Evolutionary conservation across 2,329 filamentous ascomycete species (phyloP), one percentile per base, ranked within the genome.

Genomic region (Clonostachys solani): DNA sequence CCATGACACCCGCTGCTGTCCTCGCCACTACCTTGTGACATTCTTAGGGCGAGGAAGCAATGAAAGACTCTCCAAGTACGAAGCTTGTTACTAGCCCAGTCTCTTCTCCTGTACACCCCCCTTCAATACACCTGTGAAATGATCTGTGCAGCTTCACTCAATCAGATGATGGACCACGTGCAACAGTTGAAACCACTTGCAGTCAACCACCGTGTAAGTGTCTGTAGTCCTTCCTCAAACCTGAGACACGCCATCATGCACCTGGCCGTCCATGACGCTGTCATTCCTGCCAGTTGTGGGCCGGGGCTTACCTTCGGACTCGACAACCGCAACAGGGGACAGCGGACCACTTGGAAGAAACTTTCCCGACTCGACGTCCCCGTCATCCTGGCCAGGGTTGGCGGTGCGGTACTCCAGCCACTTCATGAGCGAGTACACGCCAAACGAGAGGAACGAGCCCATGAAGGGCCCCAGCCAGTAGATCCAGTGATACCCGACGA

Each of bases 401-500:
- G 63, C 65, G 19, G 66, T 71, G 50, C 73, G 65, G 52, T 77
- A 79, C 43, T 76, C 65, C 44, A 76, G 60, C 4, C 58, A 47
- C 54, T 74, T 74, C 33, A 79, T 60, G 1, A 77, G 50, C 49
- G 68, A 68, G 60, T 75, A 80, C 19, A 77, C 65, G 2, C 54
- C 60, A 7, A 64, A 66, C 8, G 76, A 74, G 15, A 78, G 56
- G 5, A 72, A 51, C 2, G 67, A 60, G 0, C 77, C 77, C 7
- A 75, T 55, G 6, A 66, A 54, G 6, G 77, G 76, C 0, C 75
- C 76, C 29, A 78, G 49, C 71, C 72, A 75, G 59, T 74, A 75
- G 49, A 75, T 74, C 73, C 73, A 75, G 48, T 72, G 69, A 49
- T 74, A 71, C 4, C 52, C 50, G 0, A 64, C 61, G 50, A 75